Conservation (phyloP, 495 filamentous ascomycete genomes). For the Xylaria grammica region DNA sequence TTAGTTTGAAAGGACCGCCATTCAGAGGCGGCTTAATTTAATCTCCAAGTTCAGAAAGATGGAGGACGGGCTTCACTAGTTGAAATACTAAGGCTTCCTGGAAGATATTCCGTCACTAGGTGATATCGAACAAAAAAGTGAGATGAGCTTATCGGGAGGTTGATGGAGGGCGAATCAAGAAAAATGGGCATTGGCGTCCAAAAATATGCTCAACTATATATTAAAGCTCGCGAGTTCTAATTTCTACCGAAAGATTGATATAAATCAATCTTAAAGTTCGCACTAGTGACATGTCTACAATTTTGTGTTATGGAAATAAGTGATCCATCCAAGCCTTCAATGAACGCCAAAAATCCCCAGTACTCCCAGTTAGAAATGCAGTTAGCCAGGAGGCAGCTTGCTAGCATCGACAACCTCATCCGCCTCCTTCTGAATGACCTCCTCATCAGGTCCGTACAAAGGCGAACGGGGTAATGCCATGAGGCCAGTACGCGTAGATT, state of each 20-base stretch:
- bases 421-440: constrained; percentile 80
- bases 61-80: no score
- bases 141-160: not conserved
- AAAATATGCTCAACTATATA: not conserved
- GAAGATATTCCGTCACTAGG: no score
- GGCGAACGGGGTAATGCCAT: constrained; percentile 97
- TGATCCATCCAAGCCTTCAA: constrained; percentile 24
- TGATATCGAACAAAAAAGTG: not conserved
- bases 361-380: not conserved
- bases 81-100: not conserved
- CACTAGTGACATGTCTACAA: constrained; percentile 26
- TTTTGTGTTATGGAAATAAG: constrained; percentile 23
- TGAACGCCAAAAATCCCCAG: constrained; percentile 28
- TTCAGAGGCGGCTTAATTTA: no score
- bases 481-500: constrained; percentile 90
- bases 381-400: constrained; percentile 89
- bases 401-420: constrained; percentile 92
- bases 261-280: constrained; percentile 25
- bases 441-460: constrained; percentile 73
- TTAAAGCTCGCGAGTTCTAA: not conserved
- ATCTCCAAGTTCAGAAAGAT: no score
- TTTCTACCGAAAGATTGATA: not conserved
- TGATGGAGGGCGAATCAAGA: no score
- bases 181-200: not conserved
- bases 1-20: constrained; percentile 36